A percentile compares a stretch with the other conserved stretches of the same genome.
phyloP scores from a whole-genome alignment of 225 moss, liverwort and hornwort genomes.

The Lunularia cruciata region DNA sequence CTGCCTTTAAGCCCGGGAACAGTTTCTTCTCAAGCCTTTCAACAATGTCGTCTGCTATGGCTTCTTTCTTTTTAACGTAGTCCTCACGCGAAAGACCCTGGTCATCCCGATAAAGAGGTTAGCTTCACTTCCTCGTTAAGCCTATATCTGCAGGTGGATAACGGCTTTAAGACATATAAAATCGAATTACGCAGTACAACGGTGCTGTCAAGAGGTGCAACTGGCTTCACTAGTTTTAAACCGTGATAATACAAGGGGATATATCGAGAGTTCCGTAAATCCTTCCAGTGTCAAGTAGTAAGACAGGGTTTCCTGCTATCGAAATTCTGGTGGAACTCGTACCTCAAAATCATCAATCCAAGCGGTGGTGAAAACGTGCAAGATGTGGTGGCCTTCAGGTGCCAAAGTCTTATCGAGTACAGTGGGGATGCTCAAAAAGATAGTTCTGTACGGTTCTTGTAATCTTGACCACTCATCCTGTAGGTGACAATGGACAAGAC shows the following conservation, averaged over 20 bases:
- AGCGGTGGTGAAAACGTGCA: conserved; percentile 85
- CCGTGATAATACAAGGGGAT: not conserved
- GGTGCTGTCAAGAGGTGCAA: too few relatives aligned
- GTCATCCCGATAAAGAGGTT: not conserved
- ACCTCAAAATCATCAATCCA: conserved; percentile 94
- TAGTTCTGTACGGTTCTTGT: conserved; percentile 75
- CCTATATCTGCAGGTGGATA: not conserved
- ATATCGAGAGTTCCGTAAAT: too few relatives aligned
- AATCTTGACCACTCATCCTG: conserved; percentile 70
- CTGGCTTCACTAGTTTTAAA: too few relatives aligned
- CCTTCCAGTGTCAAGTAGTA: not conserved
- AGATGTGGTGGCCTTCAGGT: conserved; percentile 73
- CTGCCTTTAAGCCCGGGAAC: conserved; percentile 75
- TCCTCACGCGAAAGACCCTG: conserved; percentile 60
- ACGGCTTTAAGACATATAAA: not conserved
- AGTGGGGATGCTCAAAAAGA: conserved; percentile 92
- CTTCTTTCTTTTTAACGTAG: conserved; percentile 73
- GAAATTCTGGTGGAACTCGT: not conserved
- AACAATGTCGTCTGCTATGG: conserved; percentile 72
- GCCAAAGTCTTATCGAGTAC: conserved; percentile 74
- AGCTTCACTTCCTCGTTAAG: not conserved
- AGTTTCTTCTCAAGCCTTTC: conserved; percentile 64
- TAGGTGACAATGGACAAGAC: not conserved
- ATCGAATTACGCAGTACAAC: not conserved
- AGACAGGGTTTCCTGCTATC: not conserved